These are phyloP conservation scores for Trametopsis cervina DNA, from an alignment of 768 basidiomycete genomes.

Conservation along the genomic window DNA sequence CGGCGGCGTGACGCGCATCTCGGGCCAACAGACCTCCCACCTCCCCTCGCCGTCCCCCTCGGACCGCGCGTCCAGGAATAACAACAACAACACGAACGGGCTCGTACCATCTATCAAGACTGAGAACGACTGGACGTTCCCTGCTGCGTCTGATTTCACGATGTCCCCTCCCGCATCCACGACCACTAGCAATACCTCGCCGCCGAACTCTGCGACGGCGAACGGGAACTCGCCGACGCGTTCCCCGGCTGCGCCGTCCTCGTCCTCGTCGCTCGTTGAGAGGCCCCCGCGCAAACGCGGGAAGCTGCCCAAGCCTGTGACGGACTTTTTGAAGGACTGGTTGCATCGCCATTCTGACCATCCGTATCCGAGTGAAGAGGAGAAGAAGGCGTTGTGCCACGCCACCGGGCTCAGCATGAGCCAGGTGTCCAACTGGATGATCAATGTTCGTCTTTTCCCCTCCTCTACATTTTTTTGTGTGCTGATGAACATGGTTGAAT, in stretches of 20 bases:
- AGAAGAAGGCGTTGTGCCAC: slow-evolving; percentile 84
- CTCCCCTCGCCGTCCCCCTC: slow-evolving; percentile 42
- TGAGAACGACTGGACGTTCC: slow-evolving; percentile 64
- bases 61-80: slow-evolving; percentile 26
- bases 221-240: slow-evolving; percentile 16
- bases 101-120: slow-evolving; percentile 28
- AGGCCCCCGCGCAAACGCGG: slow-evolving; percentile 78
- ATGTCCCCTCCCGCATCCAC: slow-evolving; percentile 28
- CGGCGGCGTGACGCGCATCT: slow-evolving; percentile 61
- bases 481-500: slow-evolving; percentile 10
- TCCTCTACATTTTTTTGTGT: slow-evolving; percentile 16
- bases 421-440: slow-evolving; percentile 93
- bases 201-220: slow-evolving; percentile 5
- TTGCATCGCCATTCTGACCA: slow-evolving; percentile 83
- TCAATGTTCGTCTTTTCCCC: slow-evolving; percentile 49
- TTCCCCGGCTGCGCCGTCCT: slow-evolving; percentile 37
- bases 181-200: slow-evolving; percentile 21
- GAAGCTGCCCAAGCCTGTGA: slow-evolving; percentile 86
- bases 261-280: slow-evolving; percentile 54
- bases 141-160: slow-evolving; percentile 49
- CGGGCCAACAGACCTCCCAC: slow-evolving; percentile 65
- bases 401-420: slow-evolving; percentile 84
- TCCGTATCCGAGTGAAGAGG: slow-evolving; percentile 84
- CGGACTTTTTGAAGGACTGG: slow-evolving; percentile 86
- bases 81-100: neutral